phyloP scores from a whole-genome alignment of 495 filamentous ascomycete genomes.

The Xylaria grammica region DNA sequence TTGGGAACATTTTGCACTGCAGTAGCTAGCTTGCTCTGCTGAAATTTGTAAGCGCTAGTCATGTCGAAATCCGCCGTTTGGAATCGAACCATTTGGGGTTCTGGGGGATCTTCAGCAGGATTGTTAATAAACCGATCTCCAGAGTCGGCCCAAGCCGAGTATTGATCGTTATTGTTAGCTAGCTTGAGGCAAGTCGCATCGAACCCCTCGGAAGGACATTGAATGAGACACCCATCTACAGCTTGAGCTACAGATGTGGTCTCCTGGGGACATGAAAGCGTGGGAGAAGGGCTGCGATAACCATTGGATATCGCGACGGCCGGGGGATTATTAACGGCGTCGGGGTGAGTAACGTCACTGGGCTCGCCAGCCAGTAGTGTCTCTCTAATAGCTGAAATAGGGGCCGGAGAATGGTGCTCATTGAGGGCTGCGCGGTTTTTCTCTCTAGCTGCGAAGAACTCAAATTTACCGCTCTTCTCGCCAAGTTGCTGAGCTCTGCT shows the following conservation, averaged over 20 bases:
- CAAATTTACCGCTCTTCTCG: constrained; percentile 42
- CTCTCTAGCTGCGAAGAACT: constrained; percentile 47
- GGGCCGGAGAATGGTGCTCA: constrained; percentile 10
- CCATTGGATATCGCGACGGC: neutral
- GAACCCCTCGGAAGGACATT: neutral
- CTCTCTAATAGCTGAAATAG: constrained; percentile 27
- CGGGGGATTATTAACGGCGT: neutral
- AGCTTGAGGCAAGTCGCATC: constrained; percentile 16
- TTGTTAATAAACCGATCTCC: constrained; percentile 38
- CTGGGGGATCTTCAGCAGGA: constrained; percentile 28
- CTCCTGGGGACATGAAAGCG: neutral
- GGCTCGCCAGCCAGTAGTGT: constrained; percentile 1
- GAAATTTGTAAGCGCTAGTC: constrained; percentile 46
- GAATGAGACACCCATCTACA: neutral
- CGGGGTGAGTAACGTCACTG: neutral
- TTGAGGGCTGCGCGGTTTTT: constrained; percentile 33
- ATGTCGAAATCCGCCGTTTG: constrained; percentile 40
- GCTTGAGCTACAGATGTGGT: neutral
- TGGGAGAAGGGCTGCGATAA: constrained; percentile 2
- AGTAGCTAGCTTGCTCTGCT: constrained; percentile 40
- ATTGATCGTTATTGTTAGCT: constrained; percentile 14
- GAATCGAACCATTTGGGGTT: constrained; percentile 18
- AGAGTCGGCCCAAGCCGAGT: constrained; percentile 29
- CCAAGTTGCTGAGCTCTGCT: constrained; percentile 35
- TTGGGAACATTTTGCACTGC: constrained; percentile 16